phyloP scores from a whole-genome alignment of 1,284 basidiomycete genomes.

The Coriolopsis trogii region DNA sequence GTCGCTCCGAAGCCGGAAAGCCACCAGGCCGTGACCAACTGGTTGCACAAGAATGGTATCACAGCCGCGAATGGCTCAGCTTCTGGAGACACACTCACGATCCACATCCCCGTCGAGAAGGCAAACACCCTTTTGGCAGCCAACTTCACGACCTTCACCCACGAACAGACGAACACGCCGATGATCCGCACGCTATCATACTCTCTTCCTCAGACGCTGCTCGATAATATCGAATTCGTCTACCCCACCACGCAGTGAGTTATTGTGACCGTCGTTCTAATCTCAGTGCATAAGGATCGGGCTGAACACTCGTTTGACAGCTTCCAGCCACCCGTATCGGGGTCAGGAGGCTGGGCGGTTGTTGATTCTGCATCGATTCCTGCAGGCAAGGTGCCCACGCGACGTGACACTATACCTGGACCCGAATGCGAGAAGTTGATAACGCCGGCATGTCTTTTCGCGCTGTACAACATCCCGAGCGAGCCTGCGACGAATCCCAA shows the following conservation, averaged over 20 bases:
- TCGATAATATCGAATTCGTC: slow-evolving; percentile 38
- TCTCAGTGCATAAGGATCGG: not conserved
- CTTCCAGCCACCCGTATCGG: not conserved
- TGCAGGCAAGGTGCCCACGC: no score
- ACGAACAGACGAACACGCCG: slow-evolving; percentile 33
- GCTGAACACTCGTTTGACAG: not conserved
- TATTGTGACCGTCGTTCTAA: no score
- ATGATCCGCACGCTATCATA: slow-evolving; percentile 41
- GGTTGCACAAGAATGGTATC: slow-evolving; percentile 39
- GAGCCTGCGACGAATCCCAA: slow-evolving; percentile 40
- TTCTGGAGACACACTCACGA: slow-evolving; percentile 42
- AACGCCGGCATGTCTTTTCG: slow-evolving; percentile 54
- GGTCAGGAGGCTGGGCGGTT: no score
- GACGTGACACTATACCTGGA: slow-evolving; percentile 17
- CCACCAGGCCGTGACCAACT: slow-evolving; percentile 36
- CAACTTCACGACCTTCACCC: slow-evolving; percentile 39
- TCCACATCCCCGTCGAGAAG: slow-evolving; percentile 38
- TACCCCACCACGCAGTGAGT: slow-evolving; percentile 39
- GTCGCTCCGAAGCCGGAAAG: slow-evolving; percentile 38
- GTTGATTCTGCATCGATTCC: no score
- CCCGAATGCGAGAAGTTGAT: slow-evolving; percentile 42
- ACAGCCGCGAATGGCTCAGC: slow-evolving; percentile 30
- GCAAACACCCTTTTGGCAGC: slow-evolving; percentile 39
- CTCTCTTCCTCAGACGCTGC: slow-evolving; percentile 39
- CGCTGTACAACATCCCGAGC: slow-evolving; percentile 52